Percentiles rank a stretch among this genome's conserved stretches.
These are phyloP conservation scores for Alternaria novae-zelandiae DNA, from an alignment of 2,329 filamentous ascomycete genomes.

Conservation along the genomic window DNA sequence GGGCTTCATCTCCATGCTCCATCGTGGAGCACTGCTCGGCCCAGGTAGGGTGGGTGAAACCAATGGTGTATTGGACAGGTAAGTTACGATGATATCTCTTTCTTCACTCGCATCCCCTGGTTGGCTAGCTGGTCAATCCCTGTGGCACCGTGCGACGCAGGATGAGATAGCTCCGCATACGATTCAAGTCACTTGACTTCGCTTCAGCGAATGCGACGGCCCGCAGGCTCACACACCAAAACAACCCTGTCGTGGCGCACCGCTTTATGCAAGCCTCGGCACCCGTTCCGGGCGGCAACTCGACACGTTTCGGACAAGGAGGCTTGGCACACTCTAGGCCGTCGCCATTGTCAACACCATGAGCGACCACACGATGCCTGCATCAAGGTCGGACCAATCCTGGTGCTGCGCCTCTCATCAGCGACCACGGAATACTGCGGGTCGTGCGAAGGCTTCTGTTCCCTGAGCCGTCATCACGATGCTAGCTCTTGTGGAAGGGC, in stretches of 20 bases:
- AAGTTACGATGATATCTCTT: slow-evolving; percentile 58
- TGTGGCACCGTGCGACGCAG: slow-evolving; percentile 35
- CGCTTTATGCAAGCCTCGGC: slow-evolving; percentile 41
- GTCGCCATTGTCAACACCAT: slow-evolving; percentile 21
- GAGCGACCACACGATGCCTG: slow-evolving; percentile 19
- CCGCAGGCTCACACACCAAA: slow-evolving; percentile 43
- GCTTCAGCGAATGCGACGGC: slow-evolving; percentile 50
- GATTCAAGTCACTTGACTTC: slow-evolving; percentile 67
- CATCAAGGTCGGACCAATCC: slow-evolving; percentile 16
- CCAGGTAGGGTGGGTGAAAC: slow-evolving; percentile 77
- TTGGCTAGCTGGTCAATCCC: slow-evolving; percentile 35
- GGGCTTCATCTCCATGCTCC: slow-evolving; percentile 75
- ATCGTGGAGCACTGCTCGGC: slow-evolving; percentile 74
- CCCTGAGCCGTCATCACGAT: slow-evolving; percentile 30
- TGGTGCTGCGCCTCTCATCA: slow-evolving; percentile 3
- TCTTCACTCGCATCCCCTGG: slow-evolving; percentile 37
- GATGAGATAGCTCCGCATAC: slow-evolving; percentile 59
- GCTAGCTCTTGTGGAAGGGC: slow-evolving; percentile 31
- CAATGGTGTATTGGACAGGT: slow-evolving; percentile 88
- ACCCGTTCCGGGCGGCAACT: slow-evolving; percentile 47
- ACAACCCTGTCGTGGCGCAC: slow-evolving; percentile 43
- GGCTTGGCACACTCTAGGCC: slow-evolving; percentile 32
- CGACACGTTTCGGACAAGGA: slow-evolving; percentile 40
- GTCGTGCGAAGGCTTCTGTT: slow-evolving; percentile 10
- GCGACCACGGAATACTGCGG: neutral